Evolutionary conservation across 73 alveolate species (phyloP), one percentile per base, ranked within the genome.

Genomic region (Effrenium voratum): DNA sequence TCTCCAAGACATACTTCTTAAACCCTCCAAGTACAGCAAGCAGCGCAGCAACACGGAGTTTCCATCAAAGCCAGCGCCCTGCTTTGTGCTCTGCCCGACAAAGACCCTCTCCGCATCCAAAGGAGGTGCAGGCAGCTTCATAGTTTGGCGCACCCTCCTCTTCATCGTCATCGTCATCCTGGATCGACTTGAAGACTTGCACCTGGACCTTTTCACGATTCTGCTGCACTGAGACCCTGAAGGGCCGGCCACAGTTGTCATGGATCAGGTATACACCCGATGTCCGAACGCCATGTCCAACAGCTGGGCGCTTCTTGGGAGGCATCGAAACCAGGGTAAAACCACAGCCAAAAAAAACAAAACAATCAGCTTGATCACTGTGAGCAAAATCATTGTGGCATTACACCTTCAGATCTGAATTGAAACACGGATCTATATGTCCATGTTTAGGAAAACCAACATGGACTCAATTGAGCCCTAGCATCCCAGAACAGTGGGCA

Each of bases 161-260:
- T 24, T 32, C 72, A 24, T 5, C 72, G 0, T 52, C 66, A 10
- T 52, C 66, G 8, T 52, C 63, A 8, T 52, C 63, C 63, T 52
- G 26, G 8, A 12, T 19, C 63, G 63, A 8, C 75, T 60, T 60
- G 75, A 60, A 60, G 28, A 60, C 75, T 36, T 60, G 22, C 28
- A 70, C 47, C 82, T 70, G 34, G 82, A 46, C 82, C 47, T 34
- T 70, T 3, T 44, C 24, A 70, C 82, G 49, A n/a, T n/a, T 44
- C 82, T 46, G 38, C 82, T 70, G 45, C 82, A 70, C 82, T 70
- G n/a, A 44, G 47, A 70, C 82, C 82, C 36, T 70, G 46, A 70
- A 70, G 28, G 81, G 81, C n/a, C 81, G 81, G 81, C 81, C 81
- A 26, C 81, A 43, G 46, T 70, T 70, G 81, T 70, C 81, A 6